Evolutionary conservation across 176 grass and related monocot species (phyloP).

Genomic region (Avena sativa): DNA sequence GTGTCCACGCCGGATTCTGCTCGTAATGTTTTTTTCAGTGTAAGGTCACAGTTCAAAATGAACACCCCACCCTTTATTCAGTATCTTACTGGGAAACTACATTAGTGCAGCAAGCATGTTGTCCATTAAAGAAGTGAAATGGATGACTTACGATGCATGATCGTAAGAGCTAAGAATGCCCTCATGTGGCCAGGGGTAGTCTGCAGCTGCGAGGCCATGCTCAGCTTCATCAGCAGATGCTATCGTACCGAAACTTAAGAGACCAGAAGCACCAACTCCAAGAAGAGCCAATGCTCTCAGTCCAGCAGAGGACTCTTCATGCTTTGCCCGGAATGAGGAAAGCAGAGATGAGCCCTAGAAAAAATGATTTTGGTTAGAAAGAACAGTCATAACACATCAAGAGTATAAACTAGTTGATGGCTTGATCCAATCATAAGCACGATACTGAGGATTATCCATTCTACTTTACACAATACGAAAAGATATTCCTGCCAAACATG

Average conservation of each 20-base stretch:
- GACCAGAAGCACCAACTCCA: slow-evolving; percentile 81
- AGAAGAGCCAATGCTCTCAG: slow-evolving; percentile 78
- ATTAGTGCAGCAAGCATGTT: not conserved
- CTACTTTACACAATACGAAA: not conserved
- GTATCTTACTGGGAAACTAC: slow-evolving; percentile 1
- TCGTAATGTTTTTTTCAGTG: slow-evolving; percentile 18
- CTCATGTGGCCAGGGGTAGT: slow-evolving; percentile 95
- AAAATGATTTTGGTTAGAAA: slow-evolving; percentile 14
- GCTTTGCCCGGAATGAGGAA: slow-evolving; percentile 60
- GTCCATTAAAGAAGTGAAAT: not conserved
- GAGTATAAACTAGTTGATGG: not conserved
- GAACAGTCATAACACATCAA: not conserved
- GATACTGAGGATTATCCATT: not conserved
- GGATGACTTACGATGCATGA: slow-evolving; percentile 83
- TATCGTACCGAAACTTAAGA: slow-evolving; percentile 75
- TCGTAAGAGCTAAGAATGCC: slow-evolving; percentile 98
- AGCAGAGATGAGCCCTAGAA: slow-evolving; percentile 65
- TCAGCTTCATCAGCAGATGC: slow-evolving; percentile 95
- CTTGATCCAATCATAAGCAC: not conserved
- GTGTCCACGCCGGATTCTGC: slow-evolving; percentile 94
- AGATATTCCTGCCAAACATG: not conserved
- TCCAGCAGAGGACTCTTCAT: slow-evolving; percentile 70
- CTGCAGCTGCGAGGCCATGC: slow-evolving; percentile 77
- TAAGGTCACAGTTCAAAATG: slow-evolving; percentile 29
- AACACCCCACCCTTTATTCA: not conserved